Base-by-base conservation (phyloP, 176 grass and related monocot genomes). In the Paspalum notatum region DNA sequence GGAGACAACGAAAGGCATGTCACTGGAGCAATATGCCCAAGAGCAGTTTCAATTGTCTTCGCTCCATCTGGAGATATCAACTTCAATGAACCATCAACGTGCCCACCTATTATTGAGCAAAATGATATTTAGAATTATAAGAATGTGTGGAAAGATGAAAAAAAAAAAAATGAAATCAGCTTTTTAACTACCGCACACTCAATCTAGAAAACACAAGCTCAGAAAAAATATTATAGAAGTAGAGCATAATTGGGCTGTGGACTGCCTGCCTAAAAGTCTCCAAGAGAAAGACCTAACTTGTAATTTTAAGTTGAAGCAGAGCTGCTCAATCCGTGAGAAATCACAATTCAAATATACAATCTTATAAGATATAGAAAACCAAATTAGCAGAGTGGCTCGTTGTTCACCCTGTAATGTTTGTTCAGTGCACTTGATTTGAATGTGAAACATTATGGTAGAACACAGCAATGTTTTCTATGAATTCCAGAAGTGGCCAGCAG, bases 41-140 rank as follows among this genome's bases (percentile, higher is more conserved):
- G 80, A 58, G 90, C 96, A 32, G 88, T 91, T 92, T 99, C 96
- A 73, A 99, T 81, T 12, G 96, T 88, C 82, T 89, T 99, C 25
- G 96, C 96, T 74, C 96, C 92, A 78, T 95, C 96, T 57, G 89
- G 50, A 45, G 90, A 95, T 57, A 95, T 74, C 62, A 95, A 88
- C 79, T 95, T 99, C 72, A 95, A 84, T 5, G 92, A 99, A 87
- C 90, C 87, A 87, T 99, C 96, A 38, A 91, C 86, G 86, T 99
- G 96, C 40, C 96, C 96, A 75, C 96, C 96, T 99, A 85, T 78
- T 85, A 73, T 88, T 74, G 52, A 68, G 37, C 14, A 83, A 89
- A 75, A 80, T 20, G 12, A 32, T 62, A 81, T 71, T 77, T 80
- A 84, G 55, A 72, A 21, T 11, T n/a, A 83, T 59, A 74, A 37